Evolutionary conservation across 139 green algal genomes (phyloP).

Genomic region (Chlorella sp.): DNA sequence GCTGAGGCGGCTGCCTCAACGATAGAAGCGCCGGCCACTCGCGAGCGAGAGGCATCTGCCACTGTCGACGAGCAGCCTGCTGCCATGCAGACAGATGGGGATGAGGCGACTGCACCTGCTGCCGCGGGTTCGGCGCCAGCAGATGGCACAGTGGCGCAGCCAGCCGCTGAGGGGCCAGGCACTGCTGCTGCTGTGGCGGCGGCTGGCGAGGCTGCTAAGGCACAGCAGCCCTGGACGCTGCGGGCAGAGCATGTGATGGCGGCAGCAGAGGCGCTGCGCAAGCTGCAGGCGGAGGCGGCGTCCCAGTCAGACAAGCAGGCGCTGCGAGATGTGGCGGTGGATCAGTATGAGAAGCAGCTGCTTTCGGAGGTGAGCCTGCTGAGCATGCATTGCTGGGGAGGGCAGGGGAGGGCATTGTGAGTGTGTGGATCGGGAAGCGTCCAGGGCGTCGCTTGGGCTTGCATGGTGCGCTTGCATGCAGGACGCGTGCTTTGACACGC

Average conservation of each 20-base stretch:
- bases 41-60: background rate
- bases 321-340: conserved; percentile 50
- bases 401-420: background rate
- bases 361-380: conserved; percentile 47
- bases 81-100: conserved; percentile 10
- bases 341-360: conserved; percentile 76
- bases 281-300: conserved; percentile 29
- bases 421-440: no score
- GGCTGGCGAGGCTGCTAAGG: background rate
- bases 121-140: background rate
- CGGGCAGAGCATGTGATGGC: conserved; percentile 21
- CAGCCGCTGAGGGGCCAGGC: background rate
- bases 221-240: background rate
- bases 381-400: no score
- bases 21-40: background rate
- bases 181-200: background rate
- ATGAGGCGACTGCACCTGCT: background rate
- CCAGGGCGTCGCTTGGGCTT: no score
- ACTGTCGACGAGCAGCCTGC: background rate
- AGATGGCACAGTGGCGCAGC: background rate
- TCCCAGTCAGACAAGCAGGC: conserved; percentile 21
- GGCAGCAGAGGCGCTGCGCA: conserved; percentile 26
- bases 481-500: no score
- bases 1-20: background rate
- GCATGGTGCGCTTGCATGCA: no score